Conservation (phyloP, 2,329 filamentous ascomycete species). For the Knufia petricola region DNA sequence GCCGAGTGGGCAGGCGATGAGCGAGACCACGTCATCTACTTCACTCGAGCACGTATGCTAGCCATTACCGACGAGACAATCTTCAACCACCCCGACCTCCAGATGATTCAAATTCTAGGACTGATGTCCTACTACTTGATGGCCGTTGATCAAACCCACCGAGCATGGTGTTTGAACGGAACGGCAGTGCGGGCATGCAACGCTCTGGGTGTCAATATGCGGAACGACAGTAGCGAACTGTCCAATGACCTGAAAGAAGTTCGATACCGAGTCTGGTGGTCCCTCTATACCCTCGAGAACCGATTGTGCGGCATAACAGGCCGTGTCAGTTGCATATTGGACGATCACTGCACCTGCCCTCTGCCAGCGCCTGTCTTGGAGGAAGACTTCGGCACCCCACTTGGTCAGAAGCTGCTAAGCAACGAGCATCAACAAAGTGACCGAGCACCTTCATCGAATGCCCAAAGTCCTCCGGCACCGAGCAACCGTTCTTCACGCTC, state of each 20-base stretch:
- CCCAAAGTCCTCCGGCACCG: slow-evolving; percentile 15
- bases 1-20: slow-evolving; percentile 34
- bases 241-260: slow-evolving; percentile 34
- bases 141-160: slow-evolving; percentile 35
- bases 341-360: slow-evolving; percentile 35
- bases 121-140: slow-evolving; percentile 37
- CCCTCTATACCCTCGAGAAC: slow-evolving; percentile 36
- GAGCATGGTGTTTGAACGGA: slow-evolving; percentile 35
- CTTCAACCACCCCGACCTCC: slow-evolving; percentile 36
- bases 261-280: slow-evolving; percentile 40
- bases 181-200: slow-evolving; percentile 35
- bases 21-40: slow-evolving; percentile 36
- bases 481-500: slow-evolving; percentile 9
- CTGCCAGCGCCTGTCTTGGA: slow-evolving; percentile 35
- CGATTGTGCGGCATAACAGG: slow-evolving; percentile 39
- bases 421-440: slow-evolving; percentile 26
- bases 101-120: slow-evolving; percentile 37
- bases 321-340: slow-evolving; percentile 33
- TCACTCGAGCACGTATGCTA: slow-evolving; percentile 35
- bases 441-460: slow-evolving; percentile 24
- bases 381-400: slow-evolving; percentile 29
- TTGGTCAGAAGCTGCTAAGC: slow-evolving; percentile 28
- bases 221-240: slow-evolving; percentile 31
- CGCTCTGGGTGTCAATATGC: slow-evolving; percentile 37
- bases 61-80: slow-evolving; percentile 35